Base-by-base conservation (phyloP, 352 stramenopile species). In the Peronospora destructor region DNA sequence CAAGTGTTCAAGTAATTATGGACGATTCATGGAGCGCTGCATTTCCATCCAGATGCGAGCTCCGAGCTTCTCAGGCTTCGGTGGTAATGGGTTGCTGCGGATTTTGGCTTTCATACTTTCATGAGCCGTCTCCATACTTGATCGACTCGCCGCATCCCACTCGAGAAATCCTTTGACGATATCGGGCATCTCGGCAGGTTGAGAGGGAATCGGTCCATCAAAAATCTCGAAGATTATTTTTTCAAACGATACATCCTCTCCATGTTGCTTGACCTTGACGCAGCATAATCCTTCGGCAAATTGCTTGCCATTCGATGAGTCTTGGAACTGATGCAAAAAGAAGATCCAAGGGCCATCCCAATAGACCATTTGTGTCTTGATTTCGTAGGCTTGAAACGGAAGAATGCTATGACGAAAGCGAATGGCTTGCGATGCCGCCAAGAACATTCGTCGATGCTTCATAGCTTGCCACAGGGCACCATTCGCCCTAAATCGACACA, bases 261-360 rank as follows among this genome's bases (percentile, higher is more conserved):
- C 59, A 16, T 30, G 19, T 38, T 64, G 49, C 23, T 65, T 68
- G 45, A 68, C 55, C 55, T 65, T 55, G 6, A 64, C 50, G 17
- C 69, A 66, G 23, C 43, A 59, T 21, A 84, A 47, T 0, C 68
- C 73, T 42, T 87, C 76, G 1, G 76, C 76, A 48, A 71, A 87
- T 14, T 84, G 37, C 39, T 72, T 80, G 32, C 69, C 69, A 7
- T 57, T 78, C 7, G 21, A 57, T 7, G 68, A 71, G 33, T 76
- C 79, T 30, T 79, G 60, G 46, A 85, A 84, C 26, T 67, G 63
- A 14, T 87, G 73, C 35, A 77, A 44, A n/a, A 87, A 49, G 54
- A 82, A 87, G 43, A 80, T 68, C 73, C 73, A 85, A 23, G 56
- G 42, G 21, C 83, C 73, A 47, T 87, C 76, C 53, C 60, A 75